Evolutionary conservation across 1,284 basidiomycete genomes (phyloP).

Genomic region (Fomes fomentarius): DNA sequence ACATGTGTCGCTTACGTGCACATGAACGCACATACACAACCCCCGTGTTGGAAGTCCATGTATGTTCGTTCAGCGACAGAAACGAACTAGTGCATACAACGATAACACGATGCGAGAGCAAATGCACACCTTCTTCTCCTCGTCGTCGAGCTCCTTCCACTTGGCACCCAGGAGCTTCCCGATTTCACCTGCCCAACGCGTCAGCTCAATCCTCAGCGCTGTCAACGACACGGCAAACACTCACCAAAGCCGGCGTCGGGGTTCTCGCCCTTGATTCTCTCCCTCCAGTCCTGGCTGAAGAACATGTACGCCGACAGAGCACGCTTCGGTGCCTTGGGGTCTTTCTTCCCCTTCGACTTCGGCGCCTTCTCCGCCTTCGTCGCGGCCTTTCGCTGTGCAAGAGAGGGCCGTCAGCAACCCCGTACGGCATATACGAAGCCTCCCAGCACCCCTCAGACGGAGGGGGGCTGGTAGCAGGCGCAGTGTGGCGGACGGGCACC

Average conservation of each 20-base stretch:
- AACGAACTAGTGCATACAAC: background rate
- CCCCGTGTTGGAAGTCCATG: background rate
- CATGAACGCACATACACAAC: conserved; percentile 1
- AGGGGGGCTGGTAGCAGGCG: background rate
- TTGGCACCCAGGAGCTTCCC: conserved; percentile 73
- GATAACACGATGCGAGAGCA: background rate
- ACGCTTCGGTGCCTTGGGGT: conserved; percentile 86
- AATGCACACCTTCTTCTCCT: conserved; percentile 70
- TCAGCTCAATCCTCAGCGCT: background rate
- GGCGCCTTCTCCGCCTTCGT: conserved; percentile 67
- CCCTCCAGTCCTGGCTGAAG: conserved; percentile 95
- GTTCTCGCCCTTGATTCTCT: conserved; percentile 94
- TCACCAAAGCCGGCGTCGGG: conserved; percentile 91
- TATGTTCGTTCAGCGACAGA: background rate
- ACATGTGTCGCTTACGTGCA: background rate
- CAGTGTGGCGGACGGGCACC: conserved; percentile 31
- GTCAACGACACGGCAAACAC: conserved; percentile 32
- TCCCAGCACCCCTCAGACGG: background rate
- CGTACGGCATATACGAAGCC: conserved; percentile 13
- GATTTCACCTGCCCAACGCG: conserved; percentile 51
- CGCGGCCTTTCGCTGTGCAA: conserved; percentile 68
- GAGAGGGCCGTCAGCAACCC: conserved; percentile 16
- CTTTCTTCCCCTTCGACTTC: conserved; percentile 66
- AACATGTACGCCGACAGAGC: conserved; percentile 98
- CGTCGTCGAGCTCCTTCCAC: conserved; percentile 71